Evolutionary conservation across 2,329 filamentous ascomycete genomes (phyloP), one percentile per base, ranked within the genome.

Genomic region (Alternaria arborescens): DNA sequence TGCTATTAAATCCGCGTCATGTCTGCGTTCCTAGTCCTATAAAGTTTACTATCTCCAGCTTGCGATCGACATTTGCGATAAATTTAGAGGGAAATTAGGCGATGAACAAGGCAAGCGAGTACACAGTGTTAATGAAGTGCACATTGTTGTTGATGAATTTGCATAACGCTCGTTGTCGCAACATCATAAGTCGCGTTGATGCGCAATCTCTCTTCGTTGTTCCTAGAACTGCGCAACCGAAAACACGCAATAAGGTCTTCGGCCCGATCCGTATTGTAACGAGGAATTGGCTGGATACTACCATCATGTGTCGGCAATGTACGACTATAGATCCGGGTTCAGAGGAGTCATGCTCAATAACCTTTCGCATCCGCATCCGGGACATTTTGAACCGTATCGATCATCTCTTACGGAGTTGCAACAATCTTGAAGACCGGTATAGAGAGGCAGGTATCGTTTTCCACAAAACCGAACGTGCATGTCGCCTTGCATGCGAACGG

Each of bases 341-440:
- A 18, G 46, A 16, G 20, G 14, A 18, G 5, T 14, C 16, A 20
- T 8, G 3, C 8, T 11, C 32, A 16, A 24, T n/a, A n/a, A 24
- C 24, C 8, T 14, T 32, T 18, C 46, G 46, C 8, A 1, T 5
- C 20, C 14, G 46, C 16, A 36, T 50, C 11, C 30, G 36, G 36
- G 46, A 38, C 0, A 8, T 38, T 22, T 0, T 50, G 3, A 20
- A 40, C 4, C 22, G n/a, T 2, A 32, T 32, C 8, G 32, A 36
- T 26, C 14, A 32, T n/a, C 46, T 47, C n/a, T 18, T 47, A 26
- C 22, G n/a, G 3, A 2, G 30, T 5, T 41, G 44, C 28, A 36
- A 24, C 44, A 10, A 34, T 4, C 16, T 43, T 6, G 57, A 60
- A 26, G 52, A 55, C 14, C 14, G 16, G 22, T 58, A 61, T 44